Conservation (phyloP, 495 filamentous ascomycete genomes). For the Symbiotaphrina buchneri region DNA sequence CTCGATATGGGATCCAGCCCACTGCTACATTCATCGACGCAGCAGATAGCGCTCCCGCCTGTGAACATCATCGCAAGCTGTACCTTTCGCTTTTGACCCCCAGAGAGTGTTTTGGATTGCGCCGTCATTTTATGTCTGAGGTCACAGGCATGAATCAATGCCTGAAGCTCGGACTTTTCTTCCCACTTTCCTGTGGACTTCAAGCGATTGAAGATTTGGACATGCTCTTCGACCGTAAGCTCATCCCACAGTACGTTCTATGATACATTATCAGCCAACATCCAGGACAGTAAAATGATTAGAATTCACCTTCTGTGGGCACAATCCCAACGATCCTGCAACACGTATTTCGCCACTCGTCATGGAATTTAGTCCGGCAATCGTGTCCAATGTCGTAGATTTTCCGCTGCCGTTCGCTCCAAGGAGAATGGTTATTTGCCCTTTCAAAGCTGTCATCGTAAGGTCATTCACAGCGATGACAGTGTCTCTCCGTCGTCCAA, state of each 20-base stretch:
- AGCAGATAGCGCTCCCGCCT: conserved; percentile 63
- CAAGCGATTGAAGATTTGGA: conserved; percentile 52
- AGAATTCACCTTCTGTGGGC: conserved; percentile 37
- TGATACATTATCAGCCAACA: neutral
- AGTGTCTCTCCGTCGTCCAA: conserved; percentile 31
- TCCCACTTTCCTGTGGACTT: conserved; percentile 35
- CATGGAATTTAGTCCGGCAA: conserved; percentile 53
- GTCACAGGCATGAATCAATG: conserved; percentile 44
- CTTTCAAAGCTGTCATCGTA: conserved; percentile 37
- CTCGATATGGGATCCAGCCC: conserved; percentile 65
- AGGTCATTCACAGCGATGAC: conserved; percentile 55
- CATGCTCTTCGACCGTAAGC: conserved; percentile 62
- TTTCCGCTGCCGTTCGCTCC: conserved; percentile 80
- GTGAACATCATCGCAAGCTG: conserved; percentile 89
- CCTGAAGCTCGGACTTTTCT: conserved; percentile 25
- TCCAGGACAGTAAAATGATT: neutral
- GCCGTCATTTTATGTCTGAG: conserved; percentile 45
- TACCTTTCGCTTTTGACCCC: conserved; percentile 77
- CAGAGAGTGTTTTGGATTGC: conserved; percentile 45
- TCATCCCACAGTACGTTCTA: conserved; percentile 71
- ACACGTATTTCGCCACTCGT: conserved; percentile 49
- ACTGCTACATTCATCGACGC: conserved; percentile 69
- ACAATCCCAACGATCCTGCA: conserved; percentile 50
- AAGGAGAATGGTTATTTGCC: conserved; percentile 61
- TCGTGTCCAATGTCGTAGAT: conserved; percentile 66